Conservation (phyloP, 2,329 filamentous ascomycete species). For the Colletotrichum gloeosporioides region DNA sequence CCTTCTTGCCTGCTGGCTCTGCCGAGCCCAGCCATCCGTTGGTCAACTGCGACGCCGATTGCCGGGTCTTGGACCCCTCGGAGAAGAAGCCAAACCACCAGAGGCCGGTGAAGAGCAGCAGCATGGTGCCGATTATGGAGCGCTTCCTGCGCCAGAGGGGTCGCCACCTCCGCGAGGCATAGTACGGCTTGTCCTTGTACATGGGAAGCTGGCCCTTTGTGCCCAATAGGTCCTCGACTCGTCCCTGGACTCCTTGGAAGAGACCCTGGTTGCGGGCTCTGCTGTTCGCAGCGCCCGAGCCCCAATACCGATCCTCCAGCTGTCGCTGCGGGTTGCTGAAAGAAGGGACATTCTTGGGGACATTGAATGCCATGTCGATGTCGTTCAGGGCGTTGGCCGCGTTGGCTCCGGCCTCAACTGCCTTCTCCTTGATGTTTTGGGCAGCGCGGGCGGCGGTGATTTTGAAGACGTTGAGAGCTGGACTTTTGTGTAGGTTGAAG, state of each 20-base stretch:
- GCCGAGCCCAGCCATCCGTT: slow-evolving; percentile 58
- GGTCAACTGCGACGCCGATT: slow-evolving; percentile 52
- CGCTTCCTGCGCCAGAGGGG: slow-evolving; percentile 71
- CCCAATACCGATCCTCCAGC: slow-evolving; percentile 72
- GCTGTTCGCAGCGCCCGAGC: slow-evolving; percentile 50
- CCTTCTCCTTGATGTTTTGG: slow-evolving; percentile 49
- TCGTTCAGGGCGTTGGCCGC: slow-evolving; percentile 55
- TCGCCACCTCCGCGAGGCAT: slow-evolving; percentile 61
- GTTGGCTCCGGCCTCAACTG: slow-evolving; percentile 53
- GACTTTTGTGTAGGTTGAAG: slow-evolving; percentile 41
- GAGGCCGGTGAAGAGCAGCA: slow-evolving; percentile 62
- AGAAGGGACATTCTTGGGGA: slow-evolving; percentile 73
- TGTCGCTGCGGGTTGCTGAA: slow-evolving; percentile 69
- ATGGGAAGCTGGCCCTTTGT: slow-evolving; percentile 73
- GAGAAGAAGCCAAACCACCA: slow-evolving; percentile 74
- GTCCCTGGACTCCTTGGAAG: slow-evolving; percentile 62
- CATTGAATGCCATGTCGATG: slow-evolving; percentile 70
- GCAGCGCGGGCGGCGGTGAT: slow-evolving; percentile 51
- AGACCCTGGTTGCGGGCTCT: slow-evolving; percentile 45
- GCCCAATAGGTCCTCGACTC: slow-evolving; percentile 70
- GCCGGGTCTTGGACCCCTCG: slow-evolving; percentile 32
- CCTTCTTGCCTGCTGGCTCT: slow-evolving; percentile 43
- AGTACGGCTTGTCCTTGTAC: slow-evolving; percentile 99
- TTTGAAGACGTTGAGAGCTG: slow-evolving; percentile 48
- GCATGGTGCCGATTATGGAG: slow-evolving; percentile 54